Percentiles rank a stretch among this genome's conserved stretches.
phyloP scores from a whole-genome alignment of 1,139 yeast species.

The Pichia sp. region DNA sequence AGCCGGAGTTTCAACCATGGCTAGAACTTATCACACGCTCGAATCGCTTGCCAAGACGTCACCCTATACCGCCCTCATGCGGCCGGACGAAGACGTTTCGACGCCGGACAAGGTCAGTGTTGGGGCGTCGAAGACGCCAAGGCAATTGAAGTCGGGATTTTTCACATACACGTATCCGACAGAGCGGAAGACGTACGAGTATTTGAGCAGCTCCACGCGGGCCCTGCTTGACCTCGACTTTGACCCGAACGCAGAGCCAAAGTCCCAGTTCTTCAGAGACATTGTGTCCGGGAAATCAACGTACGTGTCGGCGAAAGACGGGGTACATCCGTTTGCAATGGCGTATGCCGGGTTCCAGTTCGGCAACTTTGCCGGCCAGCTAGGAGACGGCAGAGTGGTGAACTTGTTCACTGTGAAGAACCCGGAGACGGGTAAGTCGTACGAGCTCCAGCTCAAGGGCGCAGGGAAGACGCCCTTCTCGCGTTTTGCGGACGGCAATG shows the following conservation, averaged over 20 bases:
- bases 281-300: conserved; percentile 54
- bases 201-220: conserved; percentile 53
- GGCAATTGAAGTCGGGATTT: conserved; percentile 60
- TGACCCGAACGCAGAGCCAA: conserved; percentile 31
- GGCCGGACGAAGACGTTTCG: conserved; percentile 55
- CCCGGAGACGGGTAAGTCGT: conserved; percentile 33
- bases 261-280: conserved; percentile 42
- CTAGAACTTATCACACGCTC: conserved; percentile 24
- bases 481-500: conserved; percentile 95
- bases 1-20: background rate
- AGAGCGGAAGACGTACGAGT: conserved; percentile 47
- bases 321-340: conserved; percentile 69
- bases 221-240: conserved; percentile 64
- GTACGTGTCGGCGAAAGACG: conserved; percentile 21
- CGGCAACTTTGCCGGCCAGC: conserved; percentile 94
- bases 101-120: conserved; percentile 19
- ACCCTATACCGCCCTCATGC: conserved; percentile 45
- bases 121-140: conserved; percentile 34
- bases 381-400: conserved; percentile 92
- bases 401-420: conserved; percentile 68
- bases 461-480: conserved; percentile 90
- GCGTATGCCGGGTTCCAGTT: conserved; percentile 97
- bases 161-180: conserved; percentile 72
- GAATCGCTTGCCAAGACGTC: conserved; percentile 39
- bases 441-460: conserved; percentile 83